Evolutionary conservation across 805 yeast genomes (phyloP), one percentile per base, ranked within the genome.

Genomic region (Kazachstania martiniae): DNA sequence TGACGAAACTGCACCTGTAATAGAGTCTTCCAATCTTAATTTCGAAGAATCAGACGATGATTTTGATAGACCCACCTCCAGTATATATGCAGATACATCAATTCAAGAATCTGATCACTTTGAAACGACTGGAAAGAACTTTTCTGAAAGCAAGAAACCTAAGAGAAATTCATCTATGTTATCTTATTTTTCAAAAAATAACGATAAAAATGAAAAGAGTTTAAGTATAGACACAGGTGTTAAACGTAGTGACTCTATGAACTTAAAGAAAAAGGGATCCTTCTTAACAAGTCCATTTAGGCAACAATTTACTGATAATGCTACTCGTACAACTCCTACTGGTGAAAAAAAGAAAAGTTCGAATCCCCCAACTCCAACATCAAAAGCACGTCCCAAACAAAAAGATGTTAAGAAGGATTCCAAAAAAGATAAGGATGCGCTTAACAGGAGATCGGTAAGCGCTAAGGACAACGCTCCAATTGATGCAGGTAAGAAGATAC

Each of bases 91-190:
- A 3, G 21, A 31, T 2, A 17, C 37, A n/a, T 30, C 41, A 22
- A 17, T 32, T 8, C 29, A 31, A 13, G 27, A 28, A 32, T 25
- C 35, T 16, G 16, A 8, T 8, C 31, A 16, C 17, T 21, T 23
- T 9, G 18, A 21, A 9, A 21, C 3, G 12, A 21, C 13, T 8
- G 17, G 10, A 8, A 13, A 13, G 13, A 15, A 21, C 8, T 22
- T 21, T 8, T 4, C 25, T 8, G 38, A 37, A 22, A 18, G 16
- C 7, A 49, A 48, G 28, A 46, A 51, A 27, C 77, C 72, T 43
- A 68, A 70, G 43, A 66, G 82, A 40, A 75, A 72, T 37, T 72
- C 80, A 0, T 74, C 81, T 0, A 56, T 74, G 28, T 65, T 74
- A 37, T 68, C 73, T 32, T 74, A 70, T 41, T 53, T 70, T 26